Evolutionary conservation across 2,329 filamentous ascomycete genomes (phyloP), one percentile per base, ranked within the genome.

Genomic region (Chaetothyriales sp.): DNA sequence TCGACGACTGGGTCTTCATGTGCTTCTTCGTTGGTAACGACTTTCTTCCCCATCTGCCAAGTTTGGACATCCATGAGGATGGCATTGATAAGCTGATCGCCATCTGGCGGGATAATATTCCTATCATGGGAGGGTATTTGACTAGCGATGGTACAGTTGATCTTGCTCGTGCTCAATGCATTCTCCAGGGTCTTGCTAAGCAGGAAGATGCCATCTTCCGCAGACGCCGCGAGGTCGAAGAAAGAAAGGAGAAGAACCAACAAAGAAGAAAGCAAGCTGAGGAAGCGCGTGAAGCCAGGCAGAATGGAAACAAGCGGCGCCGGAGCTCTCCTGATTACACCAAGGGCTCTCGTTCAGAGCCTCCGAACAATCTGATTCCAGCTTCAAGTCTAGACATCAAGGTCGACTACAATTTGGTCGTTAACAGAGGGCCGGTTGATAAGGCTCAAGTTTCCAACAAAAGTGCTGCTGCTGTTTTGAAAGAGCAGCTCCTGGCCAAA

Each of bases 1-100:
- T 96, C 53, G 92, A 96, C 67, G 90, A 96, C 65, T 96, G 90
- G 92, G 87, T 96, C 12, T 96, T 96, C 66, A 92, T 96, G 81
- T 96, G 90, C 70, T 96, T 93, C 71, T 96, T 96, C 65, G 90
- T 96, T 51, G 90, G 90, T 59, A 98, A 98, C 68, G 93, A 98
- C 72, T 98, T 98, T 70, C 71, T 98, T 59, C 92, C 92, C 48
- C 92, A 98, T 74, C 73, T 98, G 52, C 92, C 92, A n/a, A 94
- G 90, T 61, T 76, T 98, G 52, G 92, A 96, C 66, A 96, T 98
- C 65, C 81, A 92, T 54, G 92, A 98, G 63, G 89, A 95, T 64
- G 90, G 90, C 47, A 98, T 98, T 63, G 90, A 98, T 64, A 93
- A 89, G 0, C 74, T 98, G 51, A 94, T 89, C 58, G 83, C 86